Evolutionary conservation across 2,329 filamentous ascomycete species (phyloP), one percentile per base, ranked within the genome.

Genomic region (Neofusicoccum parvum): DNA sequence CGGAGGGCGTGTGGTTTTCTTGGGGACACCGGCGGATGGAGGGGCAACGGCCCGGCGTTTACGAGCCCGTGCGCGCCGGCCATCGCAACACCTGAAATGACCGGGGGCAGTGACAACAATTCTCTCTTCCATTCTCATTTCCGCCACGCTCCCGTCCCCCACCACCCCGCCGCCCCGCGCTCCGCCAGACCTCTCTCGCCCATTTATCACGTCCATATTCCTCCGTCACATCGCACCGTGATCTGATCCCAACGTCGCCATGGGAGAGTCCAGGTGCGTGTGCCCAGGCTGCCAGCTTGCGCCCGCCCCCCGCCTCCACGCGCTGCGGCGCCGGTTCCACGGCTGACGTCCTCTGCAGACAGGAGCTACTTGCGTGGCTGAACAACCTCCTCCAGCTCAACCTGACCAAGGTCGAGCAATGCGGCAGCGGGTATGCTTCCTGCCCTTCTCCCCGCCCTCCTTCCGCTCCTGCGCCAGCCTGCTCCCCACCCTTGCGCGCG

Each of bases 301-400:
- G 65, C 37, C 53, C 59, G 45, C 66, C 67, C 62, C 66, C 65
- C 68, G 67, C 68, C 64, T 62, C 62, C 68, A 56, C 65, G 12
- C 65, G 63, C 59, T 54, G 46, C 62, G 65, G 67, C 67, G 72
- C 64, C 67, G 69, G 66, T 67, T 67, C 67, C 15, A 1, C 23
- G 17, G 50, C 54, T 65, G 20, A 65, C 64, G 3, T 3, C 27
- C 10, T 11, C 37, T 69, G 66, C 74, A 98, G 95, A 85, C 95
- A 99, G 83, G 95, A 99, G 84, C 88, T 99, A 73, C 86, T 99
- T 73, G 87, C 89, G 82, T 99, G 95, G 95, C 85, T 98, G 71
- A 99, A 99, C 86, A 94, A 92, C 86, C 91, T 99, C 69, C 89
- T 99, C 60, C 93, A 97, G 83, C 90, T 99, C 75, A 99, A 98